These are phyloP conservation scores for Hygrophoropsis aurantiaca DNA, from an alignment of 768 basidiomycete species.

Conservation along the genomic window DNA sequence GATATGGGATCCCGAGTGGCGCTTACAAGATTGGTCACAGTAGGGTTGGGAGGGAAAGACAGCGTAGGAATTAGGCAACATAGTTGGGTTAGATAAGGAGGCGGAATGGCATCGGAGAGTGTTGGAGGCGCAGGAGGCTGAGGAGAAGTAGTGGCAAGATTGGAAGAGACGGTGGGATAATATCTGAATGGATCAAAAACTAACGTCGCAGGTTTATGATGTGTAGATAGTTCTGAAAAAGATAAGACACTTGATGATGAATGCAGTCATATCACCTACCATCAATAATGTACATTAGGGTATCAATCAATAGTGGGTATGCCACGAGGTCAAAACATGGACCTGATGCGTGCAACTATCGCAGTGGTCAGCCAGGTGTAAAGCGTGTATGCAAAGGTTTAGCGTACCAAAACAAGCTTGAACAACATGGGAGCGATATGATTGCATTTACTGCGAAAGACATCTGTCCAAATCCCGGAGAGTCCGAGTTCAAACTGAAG, in stretches of 20 bases:
- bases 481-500: constrained; percentile 76
- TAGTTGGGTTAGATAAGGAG: constrained; percentile 57
- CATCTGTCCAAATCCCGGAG: constrained; percentile 53
- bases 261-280: constrained; percentile 42
- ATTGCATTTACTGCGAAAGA: constrained; percentile 45
- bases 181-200: constrained; percentile 61
- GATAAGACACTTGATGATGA: not conserved
- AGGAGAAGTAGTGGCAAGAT: no score
- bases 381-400: constrained; percentile 4
- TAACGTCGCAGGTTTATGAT: constrained; percentile 46
- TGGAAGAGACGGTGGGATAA: constrained; percentile 48
- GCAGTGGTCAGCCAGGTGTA: constrained; percentile 5
- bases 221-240: constrained; percentile 57
- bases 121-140: no score
- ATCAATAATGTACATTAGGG: constrained; percentile 70
- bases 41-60: constrained; percentile 46
- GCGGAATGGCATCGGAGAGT: constrained; percentile 46
- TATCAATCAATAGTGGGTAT: constrained; percentile 72
- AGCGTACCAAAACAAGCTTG: constrained; percentile 51
- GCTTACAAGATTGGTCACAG: constrained; percentile 58
- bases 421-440: constrained; percentile 45
- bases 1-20: constrained; percentile 51
- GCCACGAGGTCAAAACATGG: constrained; percentile 51
- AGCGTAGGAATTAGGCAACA: constrained; percentile 49
- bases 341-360: constrained; percentile 58